Percentiles rank a stretch among this genome's conserved stretches.
phyloP scores from a whole-genome alignment of 129 eudicot species.

The Chrysanthemum lavandulifolium region DNA sequence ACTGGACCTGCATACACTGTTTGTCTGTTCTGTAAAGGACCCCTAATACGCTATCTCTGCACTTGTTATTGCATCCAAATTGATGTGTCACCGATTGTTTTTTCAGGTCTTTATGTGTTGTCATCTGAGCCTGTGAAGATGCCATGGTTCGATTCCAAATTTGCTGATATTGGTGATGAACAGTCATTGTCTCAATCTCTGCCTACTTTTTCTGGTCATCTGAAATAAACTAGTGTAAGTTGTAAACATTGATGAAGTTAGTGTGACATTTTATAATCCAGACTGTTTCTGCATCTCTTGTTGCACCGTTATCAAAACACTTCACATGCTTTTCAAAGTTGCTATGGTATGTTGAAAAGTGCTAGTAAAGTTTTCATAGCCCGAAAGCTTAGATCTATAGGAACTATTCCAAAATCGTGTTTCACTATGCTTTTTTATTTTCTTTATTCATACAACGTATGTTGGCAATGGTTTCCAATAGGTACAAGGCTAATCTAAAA shows the following conservation, averaged over 20 bases:
- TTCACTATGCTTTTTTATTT: constrained; percentile 7
- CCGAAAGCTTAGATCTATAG: constrained; percentile 14
- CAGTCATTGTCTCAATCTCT: constrained; percentile 93
- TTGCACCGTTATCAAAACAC: not conserved
- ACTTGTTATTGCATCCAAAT: not conserved
- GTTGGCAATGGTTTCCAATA: constrained; percentile 5
- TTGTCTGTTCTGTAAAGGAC: constrained; percentile 9
- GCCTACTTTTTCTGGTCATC: constrained; percentile 95
- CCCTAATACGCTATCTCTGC: not conserved
- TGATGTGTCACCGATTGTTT: constrained; percentile 3
- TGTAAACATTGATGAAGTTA: constrained; percentile 9
- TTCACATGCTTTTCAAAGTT: not conserved
- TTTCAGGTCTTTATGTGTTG: constrained; percentile 77
- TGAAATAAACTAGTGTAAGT: constrained; percentile 90
- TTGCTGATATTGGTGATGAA: constrained; percentile 97
- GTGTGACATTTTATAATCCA: not conserved
- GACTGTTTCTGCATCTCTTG: not conserved
- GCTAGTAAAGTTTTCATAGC: constrained; percentile 3
- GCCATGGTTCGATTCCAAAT: constrained; percentile 91
- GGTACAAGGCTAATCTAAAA: constrained; percentile 6
- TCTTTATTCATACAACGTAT: constrained; percentile 4
- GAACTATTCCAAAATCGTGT: constrained; percentile 8
- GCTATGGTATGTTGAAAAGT: not conserved
- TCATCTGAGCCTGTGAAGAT: constrained; percentile 79
- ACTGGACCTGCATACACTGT: constrained; percentile 14